Evolutionary conservation across 1,284 basidiomycete species (phyloP).

Genomic region (Pseudozyma sp.): DNA sequence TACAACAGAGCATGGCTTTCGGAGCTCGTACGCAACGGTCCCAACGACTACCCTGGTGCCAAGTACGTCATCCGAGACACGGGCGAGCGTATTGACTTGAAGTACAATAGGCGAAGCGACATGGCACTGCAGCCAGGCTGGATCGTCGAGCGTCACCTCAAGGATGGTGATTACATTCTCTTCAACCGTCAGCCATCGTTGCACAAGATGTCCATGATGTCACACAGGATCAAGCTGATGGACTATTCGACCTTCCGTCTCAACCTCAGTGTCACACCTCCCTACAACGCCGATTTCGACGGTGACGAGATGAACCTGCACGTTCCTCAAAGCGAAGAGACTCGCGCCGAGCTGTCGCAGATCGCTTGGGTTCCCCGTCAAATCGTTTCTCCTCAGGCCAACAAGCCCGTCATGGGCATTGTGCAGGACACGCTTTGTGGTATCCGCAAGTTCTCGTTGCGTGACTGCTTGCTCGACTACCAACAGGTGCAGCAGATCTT

Average conservation of each 20-base stretch:
- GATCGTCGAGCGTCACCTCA: constrained; percentile 97
- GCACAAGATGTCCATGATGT: constrained; percentile 99
- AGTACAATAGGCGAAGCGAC: constrained; percentile 87
- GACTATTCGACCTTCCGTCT: constrained; percentile 98
- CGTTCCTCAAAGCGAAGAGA: constrained; percentile 98
- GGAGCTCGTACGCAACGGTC: constrained; percentile 95
- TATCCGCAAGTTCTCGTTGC: constrained; percentile 94
- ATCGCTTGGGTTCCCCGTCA: constrained; percentile 99
- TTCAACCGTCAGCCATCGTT: constrained; percentile 98
- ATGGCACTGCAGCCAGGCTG: constrained; percentile 97
- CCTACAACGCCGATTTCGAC: constrained; percentile 78
- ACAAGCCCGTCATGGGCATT: constrained; percentile 99
- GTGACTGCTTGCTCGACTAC: constrained; percentile 74
- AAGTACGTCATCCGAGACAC: constrained; percentile 97
- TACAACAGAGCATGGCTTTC: constrained; percentile 97
- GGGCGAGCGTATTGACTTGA: constrained; percentile 95
- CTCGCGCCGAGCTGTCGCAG: constrained; percentile 95
- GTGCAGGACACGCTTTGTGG: constrained; percentile 99
- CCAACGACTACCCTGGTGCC: constrained; percentile 94
- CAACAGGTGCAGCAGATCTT: constrained; percentile 87
- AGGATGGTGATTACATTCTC: constrained; percentile 89
- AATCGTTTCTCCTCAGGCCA: constrained; percentile 99
- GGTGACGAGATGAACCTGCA: constrained; percentile 99
- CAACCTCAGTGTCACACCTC: constrained; percentile 84
- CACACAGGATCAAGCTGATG: constrained; percentile 97